These are phyloP conservation scores for Aureobasidium melanogenum DNA, from an alignment of 2,329 filamentous ascomycete species.

Conservation along the genomic window DNA sequence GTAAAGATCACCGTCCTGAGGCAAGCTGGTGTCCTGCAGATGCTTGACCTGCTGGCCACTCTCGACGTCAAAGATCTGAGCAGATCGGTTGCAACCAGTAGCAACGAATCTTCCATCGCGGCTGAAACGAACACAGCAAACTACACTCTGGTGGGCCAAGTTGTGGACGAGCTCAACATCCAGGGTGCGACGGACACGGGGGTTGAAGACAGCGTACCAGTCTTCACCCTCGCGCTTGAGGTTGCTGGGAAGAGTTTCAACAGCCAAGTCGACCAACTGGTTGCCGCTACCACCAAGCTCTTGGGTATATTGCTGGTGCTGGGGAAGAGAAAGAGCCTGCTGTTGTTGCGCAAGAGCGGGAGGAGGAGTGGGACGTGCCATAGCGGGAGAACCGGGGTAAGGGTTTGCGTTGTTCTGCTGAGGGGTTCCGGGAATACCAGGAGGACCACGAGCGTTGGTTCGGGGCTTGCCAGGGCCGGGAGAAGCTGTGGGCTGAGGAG, in stretches of 20 bases:
- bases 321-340: slow-evolving; percentile 24
- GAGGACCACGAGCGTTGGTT: slow-evolving; percentile 45
- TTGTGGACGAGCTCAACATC: slow-evolving; percentile 94
- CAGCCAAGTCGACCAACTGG: slow-evolving; percentile 75
- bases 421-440: slow-evolving; percentile 67
- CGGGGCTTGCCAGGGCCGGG: slow-evolving; percentile 73
- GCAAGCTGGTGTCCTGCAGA: slow-evolving; percentile 78
- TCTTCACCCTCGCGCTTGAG: slow-evolving; percentile 84
- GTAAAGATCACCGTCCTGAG: slow-evolving; percentile 85
- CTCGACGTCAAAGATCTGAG: slow-evolving; percentile 94
- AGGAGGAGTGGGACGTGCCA: slow-evolving; percentile 71
- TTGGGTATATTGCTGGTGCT: slow-evolving; percentile 21
- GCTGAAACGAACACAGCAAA: slow-evolving; percentile 97
- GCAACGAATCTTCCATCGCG: slow-evolving; percentile 91
- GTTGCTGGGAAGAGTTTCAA: slow-evolving; percentile 73
- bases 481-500: slow-evolving; percentile 75
- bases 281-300: slow-evolving; percentile 48
- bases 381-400: slow-evolving; percentile 82
- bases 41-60: slow-evolving; percentile 82
- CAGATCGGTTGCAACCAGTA: slow-evolving; percentile 95
- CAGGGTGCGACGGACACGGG: slow-evolving; percentile 74
- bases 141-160: slow-evolving; percentile 86
- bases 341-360: slow-evolving; percentile 33
- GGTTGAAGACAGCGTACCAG: slow-evolving; percentile 98
- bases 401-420: slow-evolving; percentile 84